Percentiles rank a stretch among this genome's conserved stretches.
Evolutionary conservation across 106 monocot species (phyloP).

Genomic region (Apostasia ramifera): DNA sequence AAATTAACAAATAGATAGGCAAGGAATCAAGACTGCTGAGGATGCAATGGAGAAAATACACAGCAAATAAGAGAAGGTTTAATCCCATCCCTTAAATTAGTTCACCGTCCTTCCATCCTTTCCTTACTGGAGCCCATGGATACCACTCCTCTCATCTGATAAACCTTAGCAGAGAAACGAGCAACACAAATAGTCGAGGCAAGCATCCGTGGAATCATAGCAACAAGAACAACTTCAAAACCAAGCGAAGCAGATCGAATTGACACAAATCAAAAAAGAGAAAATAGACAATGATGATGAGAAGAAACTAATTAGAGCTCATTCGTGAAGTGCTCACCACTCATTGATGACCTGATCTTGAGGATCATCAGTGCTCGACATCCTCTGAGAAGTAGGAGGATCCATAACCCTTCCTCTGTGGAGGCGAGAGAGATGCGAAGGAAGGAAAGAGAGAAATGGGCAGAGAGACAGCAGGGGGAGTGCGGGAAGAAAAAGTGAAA

Average conservation of each 20-base stretch:
- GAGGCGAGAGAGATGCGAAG: background rate
- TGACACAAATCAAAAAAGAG: background rate
- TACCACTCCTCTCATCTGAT: background rate
- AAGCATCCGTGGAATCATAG: background rate
- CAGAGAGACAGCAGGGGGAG: background rate
- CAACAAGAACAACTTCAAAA: slow-evolving; percentile 7
- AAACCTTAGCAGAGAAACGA: background rate
- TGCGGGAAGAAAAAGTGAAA: background rate
- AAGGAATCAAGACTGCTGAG: too few species aligned
- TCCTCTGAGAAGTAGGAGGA: slow-evolving; percentile 18
- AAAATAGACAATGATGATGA: too few species aligned
- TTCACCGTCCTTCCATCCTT: too few species aligned
- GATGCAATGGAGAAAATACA: too few species aligned
- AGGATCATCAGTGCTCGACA: slow-evolving; percentile 10
- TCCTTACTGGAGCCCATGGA: too few species aligned
- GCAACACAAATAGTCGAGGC: background rate
- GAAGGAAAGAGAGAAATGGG: background rate
- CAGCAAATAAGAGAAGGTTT: too few species aligned
- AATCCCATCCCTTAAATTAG: too few species aligned
- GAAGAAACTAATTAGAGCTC: too few species aligned
- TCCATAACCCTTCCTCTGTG: slow-evolving; percentile 7
- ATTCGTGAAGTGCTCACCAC: background rate
- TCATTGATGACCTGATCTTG: slow-evolving; percentile 11
- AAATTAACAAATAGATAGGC: too few species aligned
- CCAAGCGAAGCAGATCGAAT: background rate